A percentile compares a stretch with the other conserved stretches of the same genome.
phyloP scores from a whole-genome alignment of 2,329 filamentous ascomycete species.

The Ascochyta koolunga region DNA sequence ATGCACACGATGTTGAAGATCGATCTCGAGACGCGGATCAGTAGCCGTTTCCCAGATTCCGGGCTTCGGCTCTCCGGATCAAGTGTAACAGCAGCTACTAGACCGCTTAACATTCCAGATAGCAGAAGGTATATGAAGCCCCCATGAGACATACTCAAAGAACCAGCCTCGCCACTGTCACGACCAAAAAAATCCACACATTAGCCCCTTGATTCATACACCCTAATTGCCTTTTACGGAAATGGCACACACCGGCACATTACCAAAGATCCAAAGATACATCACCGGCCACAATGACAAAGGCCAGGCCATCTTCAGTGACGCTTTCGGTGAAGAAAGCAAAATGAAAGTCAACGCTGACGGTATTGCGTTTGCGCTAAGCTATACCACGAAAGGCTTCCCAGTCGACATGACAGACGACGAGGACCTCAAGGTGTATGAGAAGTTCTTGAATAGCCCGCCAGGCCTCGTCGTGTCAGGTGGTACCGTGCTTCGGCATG shows the following conservation, averaged over 20 bases:
- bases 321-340: constrained; percentile 44
- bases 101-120: not conserved
- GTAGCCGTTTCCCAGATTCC: constrained; percentile 18
- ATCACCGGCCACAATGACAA: constrained; percentile 46
- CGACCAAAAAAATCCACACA: not conserved
- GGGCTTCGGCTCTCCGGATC: constrained; percentile 33
- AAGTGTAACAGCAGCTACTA: constrained; percentile 15
- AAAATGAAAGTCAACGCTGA: constrained; percentile 49
- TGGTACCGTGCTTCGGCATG: constrained; percentile 55
- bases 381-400: constrained; percentile 57
- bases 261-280: constrained; percentile 44
- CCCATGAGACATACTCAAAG: not conserved
- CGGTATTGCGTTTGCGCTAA: constrained; percentile 56
- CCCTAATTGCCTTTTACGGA: not conserved
- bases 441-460: constrained; percentile 50
- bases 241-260: constrained; percentile 42
- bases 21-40: constrained; percentile 22
- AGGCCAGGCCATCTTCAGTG: constrained; percentile 47
- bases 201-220: not conserved
- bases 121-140: not conserved
- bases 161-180: not conserved
- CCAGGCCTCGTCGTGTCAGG: constrained; percentile 58
- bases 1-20: not conserved
- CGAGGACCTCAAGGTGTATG: constrained; percentile 56
- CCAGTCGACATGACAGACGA: constrained; percentile 55